Evolutionary conservation across 1,284 basidiomycete species (phyloP), one percentile per base, ranked within the genome.

Genomic region (Marasmius tenuissimus): DNA sequence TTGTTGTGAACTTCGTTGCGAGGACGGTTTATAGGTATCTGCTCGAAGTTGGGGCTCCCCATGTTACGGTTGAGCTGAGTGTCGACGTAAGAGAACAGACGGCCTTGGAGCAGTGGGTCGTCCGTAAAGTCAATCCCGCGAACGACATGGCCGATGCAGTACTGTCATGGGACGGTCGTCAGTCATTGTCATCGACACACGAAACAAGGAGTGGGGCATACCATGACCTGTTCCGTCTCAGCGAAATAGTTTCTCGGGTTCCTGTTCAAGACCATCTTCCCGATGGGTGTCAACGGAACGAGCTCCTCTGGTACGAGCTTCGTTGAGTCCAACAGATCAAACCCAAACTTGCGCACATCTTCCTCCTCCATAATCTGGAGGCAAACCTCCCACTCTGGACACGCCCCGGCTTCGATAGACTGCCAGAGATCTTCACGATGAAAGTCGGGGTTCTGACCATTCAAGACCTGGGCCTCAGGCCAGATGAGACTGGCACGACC

Each of bases 371-470:
- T 40, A 2, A 61, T 40, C 35, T 61, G 60, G 5, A 61, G 54
- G 10, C 40, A 37, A 12, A 61, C 6, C 20, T 61, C 60, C 50
- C 73, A 72, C 0, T 64, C 63, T 7, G 68, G 67, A 55, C 42
- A 69, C 50, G 63, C 27, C 14, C 61, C 62, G 8, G 60, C 40
- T 48, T 63, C 66, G 38, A 69, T 69, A 3, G 68, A 59, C 35
- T 63, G 55, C 58, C 53, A 67, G 35, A 69, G 60, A 54, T 69
- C 68, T 14, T 55, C 55, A 20, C 65, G 50, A 42, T 63, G 63
- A 42, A 65, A 67, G 37, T 69, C 68, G 7, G 66, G 57, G 33
- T 66, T 63, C 40, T 61, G 57, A 20, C 66, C 68, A 38, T 62
- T 45, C 11, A 62, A 39, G 11, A 22, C 52, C 11, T 54, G 45